Conservation (phyloP, 225 moss, liverwort and hornwort genomes). For the Bryoerythrophyllum caledonicum region DNA sequence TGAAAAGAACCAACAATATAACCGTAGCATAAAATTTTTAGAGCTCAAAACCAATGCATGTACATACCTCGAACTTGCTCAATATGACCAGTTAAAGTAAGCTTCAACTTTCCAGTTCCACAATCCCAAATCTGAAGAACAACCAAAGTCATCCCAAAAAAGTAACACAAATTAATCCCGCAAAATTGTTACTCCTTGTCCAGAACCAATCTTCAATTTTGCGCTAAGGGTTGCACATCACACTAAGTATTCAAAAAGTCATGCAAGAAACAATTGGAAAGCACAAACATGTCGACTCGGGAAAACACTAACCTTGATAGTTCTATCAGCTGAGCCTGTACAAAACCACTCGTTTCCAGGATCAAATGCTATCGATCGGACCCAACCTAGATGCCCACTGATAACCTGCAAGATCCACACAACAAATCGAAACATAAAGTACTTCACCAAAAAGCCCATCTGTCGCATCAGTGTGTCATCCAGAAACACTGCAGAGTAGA, state of each 20-base stretch:
- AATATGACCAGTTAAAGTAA: slow-evolving; percentile 95
- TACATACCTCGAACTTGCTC: slow-evolving; percentile 96
- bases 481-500: too few species aligned
- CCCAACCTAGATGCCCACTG: slow-evolving; percentile 98
- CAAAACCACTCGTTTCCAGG: slow-evolving; percentile 99
- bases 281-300: neutral
- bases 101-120: slow-evolving; percentile 83
- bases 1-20: neutral
- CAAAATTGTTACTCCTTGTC: neutral
- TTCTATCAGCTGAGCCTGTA: slow-evolving; percentile 96
- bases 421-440: slow-evolving; percentile 10
- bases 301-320: slow-evolving; percentile 67
- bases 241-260: neutral
- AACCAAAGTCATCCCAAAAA: slow-evolving; percentile 5
- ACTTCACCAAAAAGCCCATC: neutral
- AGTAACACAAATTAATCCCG: neutral
- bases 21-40: neutral
- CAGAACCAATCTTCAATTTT: slow-evolving; percentile 3
- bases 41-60: neutral
- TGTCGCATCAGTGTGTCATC: neutral
- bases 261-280: slow-evolving; percentile 2
- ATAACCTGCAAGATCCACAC: slow-evolving; percentile 67
- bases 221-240: neutral
- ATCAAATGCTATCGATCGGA: slow-evolving; percentile 92
- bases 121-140: slow-evolving; percentile 91